Conservation (phyloP, 345 rosid species). For the Abelmoschus esculentus region DNA sequence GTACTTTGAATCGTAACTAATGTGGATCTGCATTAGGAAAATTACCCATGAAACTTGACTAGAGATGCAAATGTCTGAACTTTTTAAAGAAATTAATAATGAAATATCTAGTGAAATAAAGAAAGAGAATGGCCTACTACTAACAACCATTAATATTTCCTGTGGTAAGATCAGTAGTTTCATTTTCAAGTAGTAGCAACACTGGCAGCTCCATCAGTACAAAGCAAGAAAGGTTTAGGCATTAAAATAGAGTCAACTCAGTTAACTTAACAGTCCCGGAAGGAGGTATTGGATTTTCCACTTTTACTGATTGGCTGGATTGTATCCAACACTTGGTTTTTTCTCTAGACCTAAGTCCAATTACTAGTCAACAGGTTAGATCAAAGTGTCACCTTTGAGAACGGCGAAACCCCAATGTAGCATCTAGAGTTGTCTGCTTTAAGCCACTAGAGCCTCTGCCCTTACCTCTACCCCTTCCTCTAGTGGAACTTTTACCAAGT, state of each 20-base stretch:
- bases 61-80: slow-evolving; percentile 7
- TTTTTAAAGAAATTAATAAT: background rate
- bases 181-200: background rate
- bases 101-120: background rate
- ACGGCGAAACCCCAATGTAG: slow-evolving; percentile 59
- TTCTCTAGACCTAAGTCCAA: background rate
- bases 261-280: background rate
- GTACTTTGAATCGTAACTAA: slow-evolving; percentile 44
- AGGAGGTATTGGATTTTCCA: background rate
- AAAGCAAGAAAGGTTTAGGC: background rate
- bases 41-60: slow-evolving; percentile 12
- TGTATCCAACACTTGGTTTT: background rate
- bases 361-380: background rate
- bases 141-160: background rate
- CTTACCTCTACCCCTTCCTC: slow-evolving; percentile 79
- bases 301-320: background rate
- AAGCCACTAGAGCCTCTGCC: slow-evolving; percentile 54
- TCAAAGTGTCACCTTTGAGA: slow-evolving; percentile 56
- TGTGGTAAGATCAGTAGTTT: background rate
- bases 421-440: slow-evolving; percentile 92
- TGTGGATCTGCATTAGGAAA: slow-evolving; percentile 46
- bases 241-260: background rate
- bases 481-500: slow-evolving; percentile 49
- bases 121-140: background rate
- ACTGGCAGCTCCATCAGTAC: background rate